These are phyloP conservation scores for Ogataea trehaloabstinens DNA, from an alignment of 805 yeast genomes.

Conservation along the genomic window DNA sequence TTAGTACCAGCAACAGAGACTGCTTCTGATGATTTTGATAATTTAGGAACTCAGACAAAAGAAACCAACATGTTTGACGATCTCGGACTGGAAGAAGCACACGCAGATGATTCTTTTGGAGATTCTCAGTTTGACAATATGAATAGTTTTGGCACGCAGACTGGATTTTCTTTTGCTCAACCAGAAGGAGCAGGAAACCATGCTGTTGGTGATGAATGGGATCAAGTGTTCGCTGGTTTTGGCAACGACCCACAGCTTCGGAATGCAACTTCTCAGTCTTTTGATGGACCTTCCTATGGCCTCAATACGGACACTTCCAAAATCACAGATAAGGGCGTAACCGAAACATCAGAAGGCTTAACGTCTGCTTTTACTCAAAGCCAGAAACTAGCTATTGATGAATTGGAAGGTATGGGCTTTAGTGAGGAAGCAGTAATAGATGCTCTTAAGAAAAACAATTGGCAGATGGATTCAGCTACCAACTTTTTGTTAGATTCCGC, in stretches of 20 bases:
- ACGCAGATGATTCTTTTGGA: slow-evolving; percentile 25
- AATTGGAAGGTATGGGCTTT: slow-evolving; percentile 89
- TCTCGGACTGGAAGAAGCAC: slow-evolving; percentile 35
- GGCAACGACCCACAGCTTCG: slow-evolving; percentile 48
- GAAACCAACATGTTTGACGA: slow-evolving; percentile 32
- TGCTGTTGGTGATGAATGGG: slow-evolving; percentile 79
- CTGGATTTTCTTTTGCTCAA: slow-evolving; percentile 24
- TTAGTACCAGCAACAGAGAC: slow-evolving; percentile 13
- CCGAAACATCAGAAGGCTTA: background rate
- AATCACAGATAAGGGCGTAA: slow-evolving; percentile 1
- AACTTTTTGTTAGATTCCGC: slow-evolving; percentile 77
- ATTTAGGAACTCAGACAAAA: slow-evolving; percentile 14
- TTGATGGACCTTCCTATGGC: slow-evolving; percentile 18
- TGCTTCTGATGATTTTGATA: slow-evolving; percentile 16
- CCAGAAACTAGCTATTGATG: slow-evolving; percentile 58
- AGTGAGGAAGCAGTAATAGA: slow-evolving; percentile 57
- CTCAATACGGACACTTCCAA: slow-evolving; percentile 10
- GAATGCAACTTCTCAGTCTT: slow-evolving; percentile 14
- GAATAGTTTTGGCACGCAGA: slow-evolving; percentile 22
- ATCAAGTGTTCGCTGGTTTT: slow-evolving; percentile 86
- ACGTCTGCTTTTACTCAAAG: slow-evolving; percentile 22
- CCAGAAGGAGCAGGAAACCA: slow-evolving; percentile 7
- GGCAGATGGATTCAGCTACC: slow-evolving; percentile 86
- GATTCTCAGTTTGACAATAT: slow-evolving; percentile 38
- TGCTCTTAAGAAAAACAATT: slow-evolving; percentile 67